Evolutionary conservation across 1,284 basidiomycete species (phyloP).

Genomic region (Afroboletus lepidellus): DNA sequence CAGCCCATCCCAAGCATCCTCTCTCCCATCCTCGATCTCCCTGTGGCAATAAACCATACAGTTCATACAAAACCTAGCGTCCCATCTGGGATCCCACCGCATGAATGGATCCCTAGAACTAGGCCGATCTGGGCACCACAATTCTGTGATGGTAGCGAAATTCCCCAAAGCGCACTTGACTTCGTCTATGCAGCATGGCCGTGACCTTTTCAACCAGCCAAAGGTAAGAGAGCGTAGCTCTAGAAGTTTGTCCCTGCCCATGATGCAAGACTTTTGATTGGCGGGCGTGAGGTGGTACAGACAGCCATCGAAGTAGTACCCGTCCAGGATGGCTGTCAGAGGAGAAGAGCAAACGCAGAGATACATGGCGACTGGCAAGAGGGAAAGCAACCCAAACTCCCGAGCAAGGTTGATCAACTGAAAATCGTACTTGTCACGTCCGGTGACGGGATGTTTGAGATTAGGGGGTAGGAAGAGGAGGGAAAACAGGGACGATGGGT

Average conservation of each 20-base stretch:
- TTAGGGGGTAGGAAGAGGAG: conserved; percentile 25
- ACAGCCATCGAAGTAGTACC: conserved; percentile 22
- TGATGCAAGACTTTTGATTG: conserved; percentile 29
- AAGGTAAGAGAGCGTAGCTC: conserved; percentile 23
- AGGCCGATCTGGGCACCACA: conserved; percentile 22
- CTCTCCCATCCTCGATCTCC: conserved; percentile 27
- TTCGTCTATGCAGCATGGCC: conserved; percentile 21
- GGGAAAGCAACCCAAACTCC: conserved; percentile 23
- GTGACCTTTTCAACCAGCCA: conserved; percentile 17
- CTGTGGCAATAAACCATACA: conserved; percentile 25
- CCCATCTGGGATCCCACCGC: conserved; percentile 25
- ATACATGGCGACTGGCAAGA: conserved; percentile 29
- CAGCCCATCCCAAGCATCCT: conserved; percentile 24
- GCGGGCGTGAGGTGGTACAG: conserved; percentile 16
- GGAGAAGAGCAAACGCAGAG: conserved; percentile 23
- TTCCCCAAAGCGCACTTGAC: conserved; percentile 23
- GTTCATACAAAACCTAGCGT: conserved; percentile 23
- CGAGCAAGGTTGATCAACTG: conserved; percentile 28
- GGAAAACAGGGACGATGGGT: conserved; percentile 27
- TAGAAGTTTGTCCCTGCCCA: conserved; percentile 27
- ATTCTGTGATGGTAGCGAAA: conserved; percentile 19
- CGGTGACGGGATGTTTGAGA: conserved; percentile 19
- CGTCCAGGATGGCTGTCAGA: conserved; percentile 22
- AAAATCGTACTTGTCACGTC: conserved; percentile 28
- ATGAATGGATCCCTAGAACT: conserved; percentile 24